Conservation (phyloP, 495 filamentous ascomycete genomes). For the Clohesyomyces aquaticus region DNA sequence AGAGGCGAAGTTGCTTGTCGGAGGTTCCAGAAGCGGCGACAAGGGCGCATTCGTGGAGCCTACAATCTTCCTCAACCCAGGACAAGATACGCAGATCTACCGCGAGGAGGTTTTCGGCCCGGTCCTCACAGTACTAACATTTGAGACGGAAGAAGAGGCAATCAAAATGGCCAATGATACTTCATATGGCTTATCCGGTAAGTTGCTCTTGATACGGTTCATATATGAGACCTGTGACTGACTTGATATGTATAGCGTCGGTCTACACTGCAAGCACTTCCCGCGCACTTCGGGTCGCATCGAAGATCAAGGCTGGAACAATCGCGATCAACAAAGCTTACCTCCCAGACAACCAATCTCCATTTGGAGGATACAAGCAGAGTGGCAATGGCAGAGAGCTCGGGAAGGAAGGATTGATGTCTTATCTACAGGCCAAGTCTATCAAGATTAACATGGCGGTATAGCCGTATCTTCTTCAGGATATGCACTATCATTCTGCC, state of each 20-base stretch:
- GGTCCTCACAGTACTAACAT: conserved; percentile 52
- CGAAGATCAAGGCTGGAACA: conserved; percentile 36
- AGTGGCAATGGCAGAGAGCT: conserved; percentile 36
- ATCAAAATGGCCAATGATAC: conserved; percentile 56
- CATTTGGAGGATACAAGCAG: conserved; percentile 42
- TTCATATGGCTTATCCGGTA: conserved; percentile 19
- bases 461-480: neutral
- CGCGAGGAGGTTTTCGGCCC: conserved; percentile 43
- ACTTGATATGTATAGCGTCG: conserved; percentile 7
- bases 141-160: conserved; percentile 58
- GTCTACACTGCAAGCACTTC: conserved; percentile 29
- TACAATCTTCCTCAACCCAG: conserved; percentile 44
- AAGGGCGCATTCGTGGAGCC: conserved; percentile 43
- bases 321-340: conserved; percentile 32
- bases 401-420: conserved; percentile 31
- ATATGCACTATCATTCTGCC: no score
- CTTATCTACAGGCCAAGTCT: conserved; percentile 29
- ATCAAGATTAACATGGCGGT: conserved; percentile 33
- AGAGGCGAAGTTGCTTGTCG: conserved; percentile 36
- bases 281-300: conserved; percentile 28
- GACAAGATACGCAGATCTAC: conserved; percentile 39
- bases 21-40: conserved; percentile 18
- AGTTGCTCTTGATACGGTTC: neutral
- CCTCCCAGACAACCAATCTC: conserved; percentile 23
- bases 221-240: neutral